A percentile compares a stretch with the other conserved stretches of the same genome.
These are phyloP conservation scores for Trichosporon coremiiforme DNA, from an alignment of 1,284 basidiomycete genomes.

Conservation along the genomic window DNA sequence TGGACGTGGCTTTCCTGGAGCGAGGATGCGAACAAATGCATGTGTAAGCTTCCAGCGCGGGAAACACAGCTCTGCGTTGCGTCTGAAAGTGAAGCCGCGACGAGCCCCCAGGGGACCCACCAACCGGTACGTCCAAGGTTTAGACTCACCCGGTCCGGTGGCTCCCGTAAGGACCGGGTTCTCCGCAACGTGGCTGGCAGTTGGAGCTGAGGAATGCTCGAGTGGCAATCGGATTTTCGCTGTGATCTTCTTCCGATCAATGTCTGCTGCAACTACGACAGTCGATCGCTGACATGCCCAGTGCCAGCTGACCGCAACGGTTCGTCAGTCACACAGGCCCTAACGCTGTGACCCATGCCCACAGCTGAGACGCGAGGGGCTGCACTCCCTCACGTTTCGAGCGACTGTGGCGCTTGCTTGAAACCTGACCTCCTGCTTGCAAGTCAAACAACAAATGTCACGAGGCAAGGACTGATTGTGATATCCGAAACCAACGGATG, in stretches of 20 bases:
- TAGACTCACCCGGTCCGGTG: slow-evolving; percentile 4
- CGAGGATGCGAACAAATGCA: not conserved
- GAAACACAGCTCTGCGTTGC: not conserved
- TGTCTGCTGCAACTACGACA: not conserved
- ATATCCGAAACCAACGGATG: too few relatives aligned
- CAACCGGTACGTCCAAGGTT: not conserved
- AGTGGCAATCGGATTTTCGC: not conserved
- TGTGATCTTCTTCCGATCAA: not conserved
- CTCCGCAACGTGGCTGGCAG: not conserved
- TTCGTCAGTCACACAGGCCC: not conserved
- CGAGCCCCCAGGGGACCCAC: not conserved
- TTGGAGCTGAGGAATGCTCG: not conserved
- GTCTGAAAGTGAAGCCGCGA: too few relatives aligned
- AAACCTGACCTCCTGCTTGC: not conserved
- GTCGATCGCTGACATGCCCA: too few relatives aligned
- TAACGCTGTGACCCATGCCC: not conserved
- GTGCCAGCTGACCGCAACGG: too few relatives aligned
- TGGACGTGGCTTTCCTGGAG: not conserved
- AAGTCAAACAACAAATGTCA: not conserved
- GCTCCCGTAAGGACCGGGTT: not conserved
- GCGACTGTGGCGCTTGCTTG: not conserved
- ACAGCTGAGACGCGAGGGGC: not conserved
- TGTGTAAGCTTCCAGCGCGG: not conserved
- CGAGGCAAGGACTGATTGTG: not conserved
- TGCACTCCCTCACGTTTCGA: not conserved